Conservation (phyloP, 805 yeast species). For the Starmera caribaea region DNA sequence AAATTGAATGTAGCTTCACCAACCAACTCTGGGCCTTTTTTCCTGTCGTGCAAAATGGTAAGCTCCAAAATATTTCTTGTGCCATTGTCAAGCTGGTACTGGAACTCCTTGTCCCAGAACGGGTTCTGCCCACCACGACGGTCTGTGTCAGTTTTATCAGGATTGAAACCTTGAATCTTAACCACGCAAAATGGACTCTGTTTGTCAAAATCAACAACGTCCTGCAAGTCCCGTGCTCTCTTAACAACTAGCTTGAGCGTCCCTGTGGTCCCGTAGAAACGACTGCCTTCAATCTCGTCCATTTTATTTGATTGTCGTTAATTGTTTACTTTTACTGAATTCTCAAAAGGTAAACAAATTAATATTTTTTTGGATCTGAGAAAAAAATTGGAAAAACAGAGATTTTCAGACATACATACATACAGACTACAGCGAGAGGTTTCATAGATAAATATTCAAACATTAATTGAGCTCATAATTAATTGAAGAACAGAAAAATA, state of each 20-base stretch:
- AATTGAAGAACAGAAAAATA: too few relatives aligned
- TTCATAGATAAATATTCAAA: too few relatives aligned
- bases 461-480: too few relatives aligned
- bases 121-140: conserved; percentile 94
- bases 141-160: conserved; percentile 69
- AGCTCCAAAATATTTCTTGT: conserved; percentile 55
- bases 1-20: conserved; percentile 78
- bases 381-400: too few relatives aligned
- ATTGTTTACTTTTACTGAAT: neutral
- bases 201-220: conserved; percentile 77
- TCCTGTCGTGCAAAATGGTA: conserved; percentile 76
- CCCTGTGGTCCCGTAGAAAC: conserved; percentile 29
- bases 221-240: conserved; percentile 80
- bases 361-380: too few relatives aligned
- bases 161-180: conserved; percentile 63
- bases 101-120: conserved; percentile 68
- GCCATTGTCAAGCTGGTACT: conserved; percentile 43
- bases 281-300: neutral
- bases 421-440: too few relatives aligned
- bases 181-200: conserved; percentile 88
- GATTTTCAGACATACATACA: too few relatives aligned
- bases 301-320: too few relatives aligned
- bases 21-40: conserved; percentile 76
- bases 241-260: conserved; percentile 66
- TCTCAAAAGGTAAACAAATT: too few relatives aligned